phyloP scores from a whole-genome alignment of 768 basidiomycete genomes.

The Tulasnella sp. region DNA sequence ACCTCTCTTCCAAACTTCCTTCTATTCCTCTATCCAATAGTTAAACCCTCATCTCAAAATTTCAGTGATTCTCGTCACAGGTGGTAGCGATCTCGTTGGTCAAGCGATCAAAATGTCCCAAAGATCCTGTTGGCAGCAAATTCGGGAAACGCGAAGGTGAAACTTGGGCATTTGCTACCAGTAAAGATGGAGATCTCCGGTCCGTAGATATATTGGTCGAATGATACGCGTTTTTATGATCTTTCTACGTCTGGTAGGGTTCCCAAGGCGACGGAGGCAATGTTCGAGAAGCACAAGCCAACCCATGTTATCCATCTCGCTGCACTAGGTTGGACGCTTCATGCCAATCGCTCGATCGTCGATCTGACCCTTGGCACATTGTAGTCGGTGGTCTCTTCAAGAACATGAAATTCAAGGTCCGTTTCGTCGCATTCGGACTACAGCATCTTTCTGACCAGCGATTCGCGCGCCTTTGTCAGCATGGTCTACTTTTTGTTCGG shows the following conservation, averaged over 20 bases:
- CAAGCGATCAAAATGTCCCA: conserved; percentile 73
- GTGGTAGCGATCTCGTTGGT: conserved; percentile 85
- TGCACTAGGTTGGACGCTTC: conserved; percentile 61
- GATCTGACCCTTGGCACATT: too few species aligned
- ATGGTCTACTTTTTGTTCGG: conserved; percentile 45
- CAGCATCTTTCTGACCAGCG: background rate
- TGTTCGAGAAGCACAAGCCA: conserved; percentile 89
- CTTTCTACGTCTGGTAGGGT: conserved; percentile 47
- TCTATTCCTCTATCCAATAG: background rate
- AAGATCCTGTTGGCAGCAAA: conserved; percentile 67
- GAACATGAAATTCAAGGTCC: conserved; percentile 91
- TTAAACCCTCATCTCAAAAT: background rate
- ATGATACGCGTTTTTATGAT: background rate
- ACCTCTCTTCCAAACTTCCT: background rate
- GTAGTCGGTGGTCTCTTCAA: conserved; percentile 90
- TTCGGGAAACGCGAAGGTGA: conserved; percentile 76
- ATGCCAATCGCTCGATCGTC: too few species aligned
- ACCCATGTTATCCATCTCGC: conserved; percentile 97
- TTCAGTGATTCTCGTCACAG: conserved; percentile 70
- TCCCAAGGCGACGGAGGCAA: conserved; percentile 56
- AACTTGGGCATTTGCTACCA: conserved; percentile 79
- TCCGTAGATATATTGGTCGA: conserved; percentile 34
- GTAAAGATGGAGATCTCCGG: conserved; percentile 82
- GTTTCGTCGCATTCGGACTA: conserved; percentile 15
- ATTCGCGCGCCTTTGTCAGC: background rate